Evolutionary conservation across 805 yeast species (phyloP).

Genomic region (Zygoascus biomembranicola): DNA sequence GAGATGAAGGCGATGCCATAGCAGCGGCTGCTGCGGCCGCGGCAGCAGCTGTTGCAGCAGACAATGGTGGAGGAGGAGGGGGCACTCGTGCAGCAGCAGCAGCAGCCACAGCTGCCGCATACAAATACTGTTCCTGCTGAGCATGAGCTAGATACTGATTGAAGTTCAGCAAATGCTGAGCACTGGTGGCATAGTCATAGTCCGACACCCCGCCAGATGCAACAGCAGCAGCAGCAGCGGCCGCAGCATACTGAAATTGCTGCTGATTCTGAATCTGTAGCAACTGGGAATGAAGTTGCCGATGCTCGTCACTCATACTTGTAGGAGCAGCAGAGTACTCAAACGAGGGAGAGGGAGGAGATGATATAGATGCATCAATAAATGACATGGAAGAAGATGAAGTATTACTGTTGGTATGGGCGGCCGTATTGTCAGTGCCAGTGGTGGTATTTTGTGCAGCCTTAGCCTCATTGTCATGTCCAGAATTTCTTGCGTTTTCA

Average conservation of each 20-base stretch:
- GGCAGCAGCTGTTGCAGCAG: slow-evolving; percentile 1
- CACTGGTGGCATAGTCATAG: slow-evolving; percentile 42
- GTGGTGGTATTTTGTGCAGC: background rate
- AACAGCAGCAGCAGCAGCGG: slow-evolving; percentile 3
- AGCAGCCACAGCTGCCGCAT: slow-evolving; percentile 18
- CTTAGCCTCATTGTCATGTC: background rate
- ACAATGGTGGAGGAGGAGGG: slow-evolving; percentile 5
- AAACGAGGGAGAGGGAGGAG: background rate
- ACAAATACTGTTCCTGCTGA: slow-evolving; percentile 41
- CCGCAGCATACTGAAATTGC: slow-evolving; percentile 4
- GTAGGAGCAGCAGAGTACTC: background rate
- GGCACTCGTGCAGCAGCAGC: slow-evolving; percentile 11
- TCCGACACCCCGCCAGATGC: background rate
- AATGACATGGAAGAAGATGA: slow-evolving; percentile 1
- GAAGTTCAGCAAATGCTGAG: slow-evolving; percentile 52
- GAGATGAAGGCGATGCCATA: background rate
- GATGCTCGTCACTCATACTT: slow-evolving; percentile 1
- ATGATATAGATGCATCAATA: background rate
- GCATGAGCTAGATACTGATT: slow-evolving; percentile 61
- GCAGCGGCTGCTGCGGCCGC: slow-evolving; percentile 4
- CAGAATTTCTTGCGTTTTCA: background rate
- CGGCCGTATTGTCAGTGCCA: background rate
- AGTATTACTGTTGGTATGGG: background rate
- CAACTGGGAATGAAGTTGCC: slow-evolving; percentile 1
- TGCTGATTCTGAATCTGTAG: slow-evolving; percentile 1